A percentile compares a stretch with the other conserved stretches of the same genome.
phyloP scores from a whole-genome alignment of 2,329 filamentous ascomycete genomes.

The Cercospora sp. region DNA sequence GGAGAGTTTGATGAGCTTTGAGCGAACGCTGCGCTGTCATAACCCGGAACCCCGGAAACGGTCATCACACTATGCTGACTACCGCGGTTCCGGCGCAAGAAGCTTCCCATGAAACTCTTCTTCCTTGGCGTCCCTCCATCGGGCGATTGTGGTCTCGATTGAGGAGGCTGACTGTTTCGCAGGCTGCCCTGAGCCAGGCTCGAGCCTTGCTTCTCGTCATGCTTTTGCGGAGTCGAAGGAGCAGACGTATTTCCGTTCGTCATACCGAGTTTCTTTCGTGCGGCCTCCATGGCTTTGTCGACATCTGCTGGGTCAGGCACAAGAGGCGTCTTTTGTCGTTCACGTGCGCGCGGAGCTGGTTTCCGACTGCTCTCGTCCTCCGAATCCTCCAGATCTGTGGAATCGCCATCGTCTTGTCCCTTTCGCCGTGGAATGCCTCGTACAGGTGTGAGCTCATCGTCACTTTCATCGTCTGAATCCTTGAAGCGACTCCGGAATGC shows the following conservation, averaged over 20 bases:
- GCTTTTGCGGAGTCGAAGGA: constrained; percentile 15
- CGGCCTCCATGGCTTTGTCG: constrained; percentile 42
- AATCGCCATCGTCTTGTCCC: constrained; percentile 59
- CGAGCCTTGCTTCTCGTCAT: constrained; percentile 35
- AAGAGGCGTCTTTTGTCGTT: constrained; percentile 34
- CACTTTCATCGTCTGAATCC: constrained; percentile 56
- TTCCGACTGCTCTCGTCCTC: constrained; percentile 39
- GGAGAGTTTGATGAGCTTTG: constrained; percentile 11
- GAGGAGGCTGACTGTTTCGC: constrained; percentile 44
- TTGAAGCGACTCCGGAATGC: constrained; percentile 51
- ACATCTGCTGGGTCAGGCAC: constrained; percentile 41
- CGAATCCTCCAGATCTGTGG: constrained; percentile 53
- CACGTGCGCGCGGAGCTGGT: constrained; percentile 48
- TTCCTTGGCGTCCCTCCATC: constrained; percentile 29
- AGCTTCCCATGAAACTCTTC: constrained; percentile 39
- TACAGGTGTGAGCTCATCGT: constrained; percentile 53
- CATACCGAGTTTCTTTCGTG: constrained; percentile 37
- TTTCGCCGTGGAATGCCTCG: constrained; percentile 61
- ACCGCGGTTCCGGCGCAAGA: constrained; percentile 40
- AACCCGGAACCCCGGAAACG: constrained; percentile 16
- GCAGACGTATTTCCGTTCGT: constrained; percentile 11
- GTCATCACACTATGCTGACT: constrained; percentile 31
- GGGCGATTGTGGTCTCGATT: constrained; percentile 51
- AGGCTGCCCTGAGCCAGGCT: constrained; percentile 44
- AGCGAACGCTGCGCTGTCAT: constrained; percentile 5